A percentile compares a stretch with the other conserved stretches of the same genome.
phyloP scores from a whole-genome alignment of 2,329 filamentous ascomycete genomes.

The Trichoderma hamatum region DNA sequence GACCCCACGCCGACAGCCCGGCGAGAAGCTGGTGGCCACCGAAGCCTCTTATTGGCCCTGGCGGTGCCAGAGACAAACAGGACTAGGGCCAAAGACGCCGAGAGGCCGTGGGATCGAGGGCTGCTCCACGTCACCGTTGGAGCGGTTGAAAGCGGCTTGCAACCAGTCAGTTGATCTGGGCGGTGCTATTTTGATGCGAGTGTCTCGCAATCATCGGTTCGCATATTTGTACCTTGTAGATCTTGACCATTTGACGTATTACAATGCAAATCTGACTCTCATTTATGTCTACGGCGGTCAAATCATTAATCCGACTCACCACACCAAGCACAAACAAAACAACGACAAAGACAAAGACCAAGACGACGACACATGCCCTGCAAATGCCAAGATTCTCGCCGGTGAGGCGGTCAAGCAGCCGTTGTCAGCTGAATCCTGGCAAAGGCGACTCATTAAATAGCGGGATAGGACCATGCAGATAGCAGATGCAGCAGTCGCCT shows the following conservation, averaged over 20 bases:
- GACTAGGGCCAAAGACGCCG: neutral
- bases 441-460: neutral
- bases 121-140: conserved; percentile 8
- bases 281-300: neutral
- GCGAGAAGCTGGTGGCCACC: neutral
- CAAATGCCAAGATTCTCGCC: neutral
- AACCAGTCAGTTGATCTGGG: neutral
- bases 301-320: neutral
- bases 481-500: conserved; percentile 8
- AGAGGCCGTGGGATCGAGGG: neutral
- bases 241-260: neutral
- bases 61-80: neutral
- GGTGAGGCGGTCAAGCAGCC: neutral
- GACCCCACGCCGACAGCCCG: conserved; percentile 21
- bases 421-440: neutral
- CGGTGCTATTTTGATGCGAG: neutral
- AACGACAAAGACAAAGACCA: neutral
- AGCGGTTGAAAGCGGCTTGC: conserved; percentile 4
- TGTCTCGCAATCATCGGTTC: neutral
- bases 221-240: neutral
- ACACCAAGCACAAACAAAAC: neutral
- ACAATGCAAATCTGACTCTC: neutral
- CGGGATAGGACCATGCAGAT: neutral
- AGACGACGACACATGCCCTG: neutral
- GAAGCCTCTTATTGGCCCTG: neutral